A percentile compares a stretch with the other conserved stretches of the same genome.
Evolutionary conservation across 2,329 filamentous ascomycete genomes (phyloP).

Genomic region (Graphilbum ipis-grandicollis): DNA sequence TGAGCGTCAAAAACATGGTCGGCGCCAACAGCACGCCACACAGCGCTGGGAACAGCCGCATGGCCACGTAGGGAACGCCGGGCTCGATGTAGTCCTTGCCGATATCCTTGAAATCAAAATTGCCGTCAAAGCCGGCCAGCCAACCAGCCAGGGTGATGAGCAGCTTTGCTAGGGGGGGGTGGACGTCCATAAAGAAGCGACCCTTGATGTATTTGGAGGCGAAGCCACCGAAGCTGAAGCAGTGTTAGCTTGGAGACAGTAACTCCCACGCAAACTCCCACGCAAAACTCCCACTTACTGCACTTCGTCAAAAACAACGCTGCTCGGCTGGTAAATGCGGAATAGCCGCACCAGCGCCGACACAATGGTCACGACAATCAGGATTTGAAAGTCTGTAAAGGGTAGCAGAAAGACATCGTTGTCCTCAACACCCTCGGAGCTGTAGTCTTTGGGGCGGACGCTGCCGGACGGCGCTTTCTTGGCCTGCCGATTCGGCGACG

Average conservation of each 20-base stretch:
- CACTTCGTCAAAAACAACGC: conserved; percentile 97
- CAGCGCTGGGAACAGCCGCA: conserved; percentile 84
- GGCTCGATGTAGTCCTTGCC: conserved; percentile 97
- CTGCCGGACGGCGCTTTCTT: too few species aligned
- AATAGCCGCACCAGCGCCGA: conserved; percentile 73
- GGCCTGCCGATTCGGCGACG: background rate
- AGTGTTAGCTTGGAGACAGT: too few species aligned
- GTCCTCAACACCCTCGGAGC: conserved; percentile 66
- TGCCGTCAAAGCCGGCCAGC: conserved; percentile 84
- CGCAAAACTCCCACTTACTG: too few species aligned
- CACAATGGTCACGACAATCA: conserved; percentile 55
- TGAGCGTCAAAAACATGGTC: conserved; percentile 86
- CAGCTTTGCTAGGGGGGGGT: conserved; percentile 90
- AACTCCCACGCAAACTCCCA: too few species aligned
- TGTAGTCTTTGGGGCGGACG: conserved; percentile 35
- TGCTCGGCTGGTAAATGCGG: conserved; percentile 88
- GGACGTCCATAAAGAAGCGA: conserved; percentile 99
- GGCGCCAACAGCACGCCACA: conserved; percentile 79
- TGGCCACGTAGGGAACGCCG: conserved; percentile 88
- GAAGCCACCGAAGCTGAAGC: conserved; percentile 94
- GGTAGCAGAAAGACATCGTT: conserved; percentile 86
- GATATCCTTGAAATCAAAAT: conserved; percentile 99
- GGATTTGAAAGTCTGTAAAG: conserved; percentile 62
- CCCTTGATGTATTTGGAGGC: conserved; percentile 99
- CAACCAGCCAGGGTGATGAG: conserved; percentile 90